A percentile compares a stretch with the other conserved stretches of the same genome.
These are phyloP conservation scores for Hansenula sp. DNA, from an alignment of 1,139 yeast genomes.

Conservation along the genomic window DNA sequence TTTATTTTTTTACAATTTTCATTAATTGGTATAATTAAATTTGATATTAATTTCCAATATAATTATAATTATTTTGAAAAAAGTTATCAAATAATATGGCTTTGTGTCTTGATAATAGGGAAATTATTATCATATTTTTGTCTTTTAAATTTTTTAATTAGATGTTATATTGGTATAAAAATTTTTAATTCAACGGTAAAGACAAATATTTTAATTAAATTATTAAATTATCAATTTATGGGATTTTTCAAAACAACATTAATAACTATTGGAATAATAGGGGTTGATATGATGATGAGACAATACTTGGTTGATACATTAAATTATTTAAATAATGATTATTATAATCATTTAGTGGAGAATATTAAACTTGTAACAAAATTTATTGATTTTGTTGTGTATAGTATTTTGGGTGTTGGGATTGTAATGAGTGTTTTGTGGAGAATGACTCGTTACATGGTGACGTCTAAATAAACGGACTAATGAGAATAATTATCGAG, in stretches of 20 bases:
- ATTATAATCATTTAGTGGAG: too few species aligned
- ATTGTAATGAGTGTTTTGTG: too few species aligned
- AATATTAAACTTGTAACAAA: too few species aligned
- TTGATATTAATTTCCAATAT: conserved; percentile 7
- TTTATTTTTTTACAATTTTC: conserved; percentile 15
- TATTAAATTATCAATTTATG: conserved; percentile 18
- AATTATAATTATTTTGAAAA: conserved; percentile 4
- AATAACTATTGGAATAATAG: neutral
- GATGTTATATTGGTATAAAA: conserved; percentile 19
- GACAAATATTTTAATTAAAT: conserved; percentile 14
- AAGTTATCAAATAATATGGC: conserved; percentile 13
- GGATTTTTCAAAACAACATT: conserved; percentile 10
- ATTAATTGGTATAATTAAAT: conserved; percentile 13
- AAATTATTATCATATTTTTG: conserved; percentile 15
- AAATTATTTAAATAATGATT: neutral
- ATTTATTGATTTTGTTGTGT: too few species aligned
- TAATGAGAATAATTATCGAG: too few species aligned
- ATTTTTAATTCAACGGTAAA: conserved; percentile 11
- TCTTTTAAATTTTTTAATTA: conserved; percentile 12
- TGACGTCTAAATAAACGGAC: too few species aligned
- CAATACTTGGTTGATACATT: neutral
- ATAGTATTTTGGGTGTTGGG: too few species aligned
- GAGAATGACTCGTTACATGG: too few species aligned
- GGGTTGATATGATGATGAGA: neutral
- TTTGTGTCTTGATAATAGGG: conserved; percentile 12